Evolutionary conservation across 2,329 filamentous ascomycete species (phyloP), one percentile per base, ranked within the genome.

Genomic region (Myriosclerotinia curreyana): DNA sequence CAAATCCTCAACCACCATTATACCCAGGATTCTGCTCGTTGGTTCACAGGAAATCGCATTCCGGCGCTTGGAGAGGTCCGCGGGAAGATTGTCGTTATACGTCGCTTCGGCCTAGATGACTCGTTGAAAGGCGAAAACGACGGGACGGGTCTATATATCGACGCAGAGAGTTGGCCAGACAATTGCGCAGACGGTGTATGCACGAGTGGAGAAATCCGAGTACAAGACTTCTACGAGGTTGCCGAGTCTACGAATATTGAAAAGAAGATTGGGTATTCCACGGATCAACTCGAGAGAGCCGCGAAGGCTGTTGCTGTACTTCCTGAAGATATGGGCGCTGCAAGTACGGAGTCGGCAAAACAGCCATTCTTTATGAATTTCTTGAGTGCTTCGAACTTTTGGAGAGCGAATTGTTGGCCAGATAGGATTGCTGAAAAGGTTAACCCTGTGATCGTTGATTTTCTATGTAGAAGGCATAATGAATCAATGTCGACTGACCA

Each of bases 191-290:
- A 96, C 73, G 88, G 90, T 64, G 81, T 80, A 42, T 85, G 85
- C 56, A 84, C 84, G 11, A 87, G 86, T 71, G 92, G 91, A 4
- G 81, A 87, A 68, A 86, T 97, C 65, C 87, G 90, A 69, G 87
- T 98, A 50, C 95, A 98, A 78, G 95, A 98, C 79, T 97, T 94
- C 77, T 98, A 96, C 81, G 92, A 96, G 73, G 86, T 99, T 42
- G 79, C 88, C 53, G 86, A 92, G 76, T 86, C 84, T 28, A 80
- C 85, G 65, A 89, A 88, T 70, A 94, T 98, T 66, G 81, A 88
- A 46, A 86, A 87, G 76, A 99, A 98, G 81, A 89, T 96, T 66
- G 77, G 81, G 50, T 87, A 87, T 71, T 86, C 86, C 61, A 86
- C 83, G 65, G 86, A 87, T 31, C 92, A 96, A 71, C 85, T 97